Percentiles rank a stretch among this genome's conserved stretches.
Conservation (phyloP, 805 yeast genomes). For the Ogataea populi-albae region DNA sequence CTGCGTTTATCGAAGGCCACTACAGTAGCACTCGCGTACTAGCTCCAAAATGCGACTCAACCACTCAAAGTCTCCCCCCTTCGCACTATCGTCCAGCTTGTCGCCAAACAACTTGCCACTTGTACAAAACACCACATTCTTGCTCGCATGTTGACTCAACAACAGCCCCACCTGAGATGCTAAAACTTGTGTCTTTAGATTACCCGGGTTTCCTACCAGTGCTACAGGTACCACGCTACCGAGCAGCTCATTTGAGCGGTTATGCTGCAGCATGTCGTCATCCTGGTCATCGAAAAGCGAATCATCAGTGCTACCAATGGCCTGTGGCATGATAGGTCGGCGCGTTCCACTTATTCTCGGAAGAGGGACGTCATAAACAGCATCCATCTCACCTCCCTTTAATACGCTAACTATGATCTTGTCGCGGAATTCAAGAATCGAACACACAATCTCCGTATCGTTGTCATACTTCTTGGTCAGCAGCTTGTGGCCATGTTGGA, state of each 20-base stretch:
- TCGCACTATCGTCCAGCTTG: slow-evolving; percentile 22
- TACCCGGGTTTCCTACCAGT: slow-evolving; percentile 46
- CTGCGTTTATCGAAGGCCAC: too few species aligned
- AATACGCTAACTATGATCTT: slow-evolving; percentile 40
- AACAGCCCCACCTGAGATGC: slow-evolving; percentile 49
- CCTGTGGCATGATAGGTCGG: slow-evolving; percentile 11
- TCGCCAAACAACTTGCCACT: slow-evolving; percentile 45
- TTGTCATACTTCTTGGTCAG: slow-evolving; percentile 6
- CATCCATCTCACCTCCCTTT: slow-evolving; percentile 45
- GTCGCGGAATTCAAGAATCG: slow-evolving; percentile 35
- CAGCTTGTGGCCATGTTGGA: slow-evolving; percentile 14
- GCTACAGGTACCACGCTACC: slow-evolving; percentile 25
- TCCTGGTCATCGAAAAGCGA: too few species aligned
- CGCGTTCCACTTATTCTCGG: slow-evolving; percentile 17
- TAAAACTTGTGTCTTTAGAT: slow-evolving; percentile 44
- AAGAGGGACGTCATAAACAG: slow-evolving; percentile 43
- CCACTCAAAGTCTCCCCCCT: slow-evolving; percentile 40
- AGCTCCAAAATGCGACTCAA: slow-evolving; percentile 38
- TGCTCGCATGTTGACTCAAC: slow-evolving; percentile 33
- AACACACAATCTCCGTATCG: slow-evolving; percentile 20
- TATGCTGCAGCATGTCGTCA: slow-evolving; percentile 22
- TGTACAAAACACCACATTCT: slow-evolving; percentile 42
- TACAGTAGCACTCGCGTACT: slow-evolving; percentile 15
- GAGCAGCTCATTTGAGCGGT: slow-evolving; percentile 5
- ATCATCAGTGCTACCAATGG: too few species aligned